Evolutionary conservation across 768 basidiomycete species (phyloP), one percentile per base, ranked within the genome.

Genomic region (Phylloporus sp.): DNA sequence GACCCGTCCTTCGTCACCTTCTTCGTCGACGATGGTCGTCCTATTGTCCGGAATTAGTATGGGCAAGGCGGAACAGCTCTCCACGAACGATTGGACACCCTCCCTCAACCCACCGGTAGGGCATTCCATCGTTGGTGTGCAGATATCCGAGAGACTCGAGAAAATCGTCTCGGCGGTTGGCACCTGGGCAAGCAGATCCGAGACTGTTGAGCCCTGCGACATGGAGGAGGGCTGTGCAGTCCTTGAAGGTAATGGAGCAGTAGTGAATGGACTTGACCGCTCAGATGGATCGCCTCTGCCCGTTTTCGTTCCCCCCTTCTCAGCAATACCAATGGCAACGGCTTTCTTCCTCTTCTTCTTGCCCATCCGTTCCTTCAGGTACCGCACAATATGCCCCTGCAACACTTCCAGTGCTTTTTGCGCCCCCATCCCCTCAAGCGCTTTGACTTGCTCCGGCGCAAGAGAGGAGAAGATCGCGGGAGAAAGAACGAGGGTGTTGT

Each of bases 381-480:
- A 87, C 44, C 85, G 78, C 34, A 91, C 87, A 63, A 94, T 89
- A 57, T 92, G 86, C 3, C 78, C 81, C 51, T 91, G 90, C 46
- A 95, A 70, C 18, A 90, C 82, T 54, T 80, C 78, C 42, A 95
- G 68, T 6, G 92, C 90, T 54, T 85, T 82, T 61, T 84, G 79
- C 1, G 90, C 87, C 3, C 90, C 90, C 64, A 92, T 79, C 42
- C 77, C 76, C 65, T 92, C 86, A 22, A 94, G 69, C 36, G 86
- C 83, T 46, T 75, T 77, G 35, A 95, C 69, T 64, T 85, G 85
- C 50, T 84, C 82, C 35, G 75, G 71, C 4, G 84, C 80, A 11
- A 95, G 75, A 44, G 82, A 82, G 9, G 84, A 77, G 60, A 96
- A 96, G 27, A 95, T 84, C 18, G 77, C 75, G 3, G 93, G 93